Base-by-base conservation (phyloP, 1,284 basidiomycete species). In the Cryptococcus hybrid region DNA sequence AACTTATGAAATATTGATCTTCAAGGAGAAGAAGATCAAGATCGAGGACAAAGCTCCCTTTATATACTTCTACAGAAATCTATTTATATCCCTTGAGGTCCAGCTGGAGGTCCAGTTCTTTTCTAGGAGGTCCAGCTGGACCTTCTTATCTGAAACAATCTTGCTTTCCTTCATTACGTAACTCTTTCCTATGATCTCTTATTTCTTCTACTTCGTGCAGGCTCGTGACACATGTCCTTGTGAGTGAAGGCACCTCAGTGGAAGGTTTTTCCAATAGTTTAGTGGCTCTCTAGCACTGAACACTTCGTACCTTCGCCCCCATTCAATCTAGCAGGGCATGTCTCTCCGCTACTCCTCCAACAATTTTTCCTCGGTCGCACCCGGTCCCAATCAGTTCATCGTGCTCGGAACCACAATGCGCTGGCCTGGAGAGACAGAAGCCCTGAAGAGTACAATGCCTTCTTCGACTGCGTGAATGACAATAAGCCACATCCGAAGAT, bases 311-410 rank as follows among this genome's bases (percentile, higher is more conserved):
- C 51, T 51, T 8, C 56, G 24, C 24, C 24, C 24, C 24, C 24
- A 24, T 24, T 24, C 24, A 24, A 24, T 74, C 36, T 56, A 63
- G n/a, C 61, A 57, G 3, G 67, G 65, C 39, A 65, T 58, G 57
- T 74, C 71, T 11, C 55, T 76, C 30, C 65, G 74, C 7, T 67
- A 62, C 48, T 18, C 49, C 15, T 58, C 58, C 1, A 52, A 66
- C 5, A 63, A 65, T 42, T 76, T 76, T 58, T 76, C 71, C 53
- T 73, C 71, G 1, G 63, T 73, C 11, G 48, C 50, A 15, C 45
- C 48, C 34, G 64, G 70, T 3, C 69, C 70, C 1, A 69, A 75
- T 44, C 63, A 66, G 24, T 64, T 62, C 5, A 59, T 74, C 45
- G 63, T 73, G 4, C 61, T 75, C 4, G 70, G 54, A 24, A 24